Conservation (phyloP, 2,329 filamentous ascomycete genomes). For the Phialocephala sp. region DNA sequence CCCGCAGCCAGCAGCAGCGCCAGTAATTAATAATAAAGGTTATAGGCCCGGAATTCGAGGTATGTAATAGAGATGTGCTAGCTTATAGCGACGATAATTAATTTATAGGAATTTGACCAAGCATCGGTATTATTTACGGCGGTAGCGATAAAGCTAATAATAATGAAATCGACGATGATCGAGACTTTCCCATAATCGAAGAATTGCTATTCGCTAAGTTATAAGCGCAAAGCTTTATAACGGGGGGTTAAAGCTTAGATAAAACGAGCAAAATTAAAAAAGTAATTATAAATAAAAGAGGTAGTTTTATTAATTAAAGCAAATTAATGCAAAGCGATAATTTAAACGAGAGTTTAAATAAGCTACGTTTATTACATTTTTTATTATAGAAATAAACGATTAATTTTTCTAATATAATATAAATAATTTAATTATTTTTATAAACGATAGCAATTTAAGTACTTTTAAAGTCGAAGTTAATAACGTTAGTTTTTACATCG, state of each 20-base stretch:
- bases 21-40: slow-evolving; percentile 10
- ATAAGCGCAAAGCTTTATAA: slow-evolving; percentile 27
- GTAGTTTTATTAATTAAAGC: slow-evolving; percentile 19
- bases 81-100: slow-evolving; percentile 25
- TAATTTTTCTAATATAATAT: slow-evolving; percentile 29
- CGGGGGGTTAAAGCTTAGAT: slow-evolving; percentile 13
- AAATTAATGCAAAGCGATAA: slow-evolving; percentile 25
- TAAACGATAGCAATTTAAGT: slow-evolving; percentile 28
- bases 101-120: slow-evolving; percentile 23
- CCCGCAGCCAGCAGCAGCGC: slow-evolving; percentile 8
- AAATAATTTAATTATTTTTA: slow-evolving; percentile 30
- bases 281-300: slow-evolving; percentile 21
- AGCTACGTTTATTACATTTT: slow-evolving; percentile 19
- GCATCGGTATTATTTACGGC: slow-evolving; percentile 16
- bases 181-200: slow-evolving; percentile 27
- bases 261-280: slow-evolving; percentile 22
- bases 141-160: slow-evolving; percentile 20
- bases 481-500: slow-evolving; percentile 23
- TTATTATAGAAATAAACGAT: slow-evolving; percentile 23
- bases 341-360: slow-evolving; percentile 24
- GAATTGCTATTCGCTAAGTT: slow-evolving; percentile 26
- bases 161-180: slow-evolving; percentile 23
- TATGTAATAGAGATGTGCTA: slow-evolving; percentile 28
- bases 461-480: slow-evolving; percentile 25
- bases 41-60: slow-evolving; percentile 26